Base-by-base conservation (phyloP, 805 yeast species). In the Wickerhamiella domercqiae region DNA sequence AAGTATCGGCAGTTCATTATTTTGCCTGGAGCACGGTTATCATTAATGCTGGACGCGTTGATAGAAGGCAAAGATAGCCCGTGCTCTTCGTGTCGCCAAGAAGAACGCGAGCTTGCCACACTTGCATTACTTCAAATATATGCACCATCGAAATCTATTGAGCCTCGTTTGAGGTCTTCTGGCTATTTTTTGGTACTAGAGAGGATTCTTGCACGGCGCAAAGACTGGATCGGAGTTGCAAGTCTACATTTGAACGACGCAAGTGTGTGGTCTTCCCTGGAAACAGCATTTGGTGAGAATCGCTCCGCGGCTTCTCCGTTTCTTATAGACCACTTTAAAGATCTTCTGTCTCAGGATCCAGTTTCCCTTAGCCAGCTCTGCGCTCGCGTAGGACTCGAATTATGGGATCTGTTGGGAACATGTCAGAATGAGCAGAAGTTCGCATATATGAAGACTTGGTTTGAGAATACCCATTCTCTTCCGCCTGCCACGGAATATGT, bases 1-100 rank as follows among this genome's bases (percentile, higher is more conserved):
- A 90, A 87, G 52, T 87, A 79, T 54, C 64, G 71, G 9, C 98
- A 87, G 55, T 86, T 81, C 44, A 66, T 87, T 7, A 64, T 82
- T 32, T 54, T 90, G 1, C 69, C 84, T 1, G 90, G 76, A 9
- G 18, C 30, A 6, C 33, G 28, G 3, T 34, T 43, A 3, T 31
- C 31, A 7, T 19, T 35, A 3, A 22, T 46, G 7, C 34, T 42
- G 2, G 25, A 31, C 6, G 21, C 17, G 5, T 40, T 47, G 17
- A 34, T 45, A n/a, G 40, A 33, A 21, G 46, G 44, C 1, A 50
- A 49, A 1, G 44, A 65, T 35, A 64, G 11, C 6, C 22, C 14
- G 3, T 24, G 26, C 13, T 7, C n/a, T 19, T 6, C 29, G 11
- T 39, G 22, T 18, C 17, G 37, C 3, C 30, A 60, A 37, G 67